Percentiles rank a stretch among this genome's conserved stretches.
phyloP scores from a whole-genome alignment of 2,329 filamentous ascomycete genomes.

The Ceratocystis albifundus region DNA sequence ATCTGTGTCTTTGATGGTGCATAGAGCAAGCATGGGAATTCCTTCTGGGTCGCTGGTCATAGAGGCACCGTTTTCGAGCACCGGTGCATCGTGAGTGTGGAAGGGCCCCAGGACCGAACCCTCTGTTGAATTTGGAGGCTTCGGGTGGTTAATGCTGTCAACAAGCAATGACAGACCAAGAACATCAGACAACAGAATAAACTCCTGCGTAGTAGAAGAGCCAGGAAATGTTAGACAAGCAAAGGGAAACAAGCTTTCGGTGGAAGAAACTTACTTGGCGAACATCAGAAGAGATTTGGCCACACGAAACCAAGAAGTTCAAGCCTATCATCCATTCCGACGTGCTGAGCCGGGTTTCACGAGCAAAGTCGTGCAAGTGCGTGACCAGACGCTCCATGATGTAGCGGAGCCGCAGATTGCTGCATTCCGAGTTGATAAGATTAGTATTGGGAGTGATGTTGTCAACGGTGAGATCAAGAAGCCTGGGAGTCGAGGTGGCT shows the following conservation, averaged over 20 bases:
- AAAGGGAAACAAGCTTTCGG: background rate
- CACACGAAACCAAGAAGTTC: slow-evolving; percentile 55
- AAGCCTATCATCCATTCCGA: slow-evolving; percentile 63
- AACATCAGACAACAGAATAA: slow-evolving; percentile 64
- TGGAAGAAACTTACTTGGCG: slow-evolving; percentile 42
- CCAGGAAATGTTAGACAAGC: background rate
- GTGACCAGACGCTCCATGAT: slow-evolving; percentile 57
- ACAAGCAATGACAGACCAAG: slow-evolving; percentile 64
- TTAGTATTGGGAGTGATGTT: slow-evolving; percentile 65
- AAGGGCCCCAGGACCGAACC: slow-evolving; percentile 73
- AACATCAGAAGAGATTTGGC: slow-evolving; percentile 56
- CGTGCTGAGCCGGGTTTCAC: slow-evolving; percentile 61
- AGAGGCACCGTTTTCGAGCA: slow-evolving; percentile 38
- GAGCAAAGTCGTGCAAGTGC: slow-evolving; percentile 64
- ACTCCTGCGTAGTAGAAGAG: slow-evolving; percentile 40
- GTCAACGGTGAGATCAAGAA: slow-evolving; percentile 51
- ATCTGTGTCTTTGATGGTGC: slow-evolving; percentile 50
- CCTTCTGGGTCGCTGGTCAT: slow-evolving; percentile 57
- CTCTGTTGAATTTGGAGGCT: slow-evolving; percentile 54
- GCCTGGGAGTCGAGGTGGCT: slow-evolving; percentile 9
- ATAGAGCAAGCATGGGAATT: slow-evolving; percentile 54
- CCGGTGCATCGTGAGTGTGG: slow-evolving; percentile 59
- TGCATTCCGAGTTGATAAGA: slow-evolving; percentile 55
- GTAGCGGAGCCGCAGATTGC: slow-evolving; percentile 52
- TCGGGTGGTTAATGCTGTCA: slow-evolving; percentile 67